Percentiles rank a stretch among this genome's conserved stretches.
These are phyloP conservation scores for Diaporthe velutina DNA, from an alignment of 2,329 filamentous ascomycete species.

Conservation along the genomic window DNA sequence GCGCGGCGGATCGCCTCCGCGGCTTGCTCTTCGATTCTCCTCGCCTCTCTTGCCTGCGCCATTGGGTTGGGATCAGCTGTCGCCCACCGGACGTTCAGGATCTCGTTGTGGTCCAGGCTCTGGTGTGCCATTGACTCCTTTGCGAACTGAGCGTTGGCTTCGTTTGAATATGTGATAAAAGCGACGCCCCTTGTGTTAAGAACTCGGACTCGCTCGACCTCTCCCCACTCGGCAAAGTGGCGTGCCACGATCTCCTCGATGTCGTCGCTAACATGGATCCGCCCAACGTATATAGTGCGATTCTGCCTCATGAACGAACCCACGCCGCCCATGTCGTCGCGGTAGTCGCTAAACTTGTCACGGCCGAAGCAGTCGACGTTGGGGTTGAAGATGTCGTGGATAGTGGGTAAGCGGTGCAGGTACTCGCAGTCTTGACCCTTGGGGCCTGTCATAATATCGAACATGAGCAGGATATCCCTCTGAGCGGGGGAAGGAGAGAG, in stretches of 20 bases:
- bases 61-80: slow-evolving; percentile 96
- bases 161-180: slow-evolving; percentile 94
- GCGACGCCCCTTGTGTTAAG: slow-evolving; percentile 90
- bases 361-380: slow-evolving; percentile 96
- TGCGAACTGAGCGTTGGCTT: slow-evolving; percentile 90
- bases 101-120: slow-evolving; percentile 88
- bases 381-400: slow-evolving; percentile 91
- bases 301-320: slow-evolving; percentile 95
- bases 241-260: slow-evolving; percentile 96
- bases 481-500: slow-evolving; percentile 68
- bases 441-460: slow-evolving; percentile 59
- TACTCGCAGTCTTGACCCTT: slow-evolving; percentile 95
- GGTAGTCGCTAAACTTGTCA: slow-evolving; percentile 92
- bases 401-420: slow-evolving; percentile 86
- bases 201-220: slow-evolving; percentile 88
- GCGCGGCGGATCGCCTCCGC: slow-evolving; percentile 92
- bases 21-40: slow-evolving; percentile 93
- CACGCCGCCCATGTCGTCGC: slow-evolving; percentile 98
- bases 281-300: slow-evolving; percentile 90
- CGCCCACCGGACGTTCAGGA: slow-evolving; percentile 96
- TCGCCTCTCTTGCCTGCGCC: slow-evolving; percentile 91
- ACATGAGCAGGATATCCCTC: slow-evolving; percentile 7
- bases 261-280: slow-evolving; percentile 95
- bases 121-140: slow-evolving; percentile 98
- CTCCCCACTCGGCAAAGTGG: slow-evolving; percentile 97